Evolutionary conservation across 352 stramenopile species (phyloP), one percentile per base, ranked within the genome.

Genomic region (Blastocystis sp.): DNA sequence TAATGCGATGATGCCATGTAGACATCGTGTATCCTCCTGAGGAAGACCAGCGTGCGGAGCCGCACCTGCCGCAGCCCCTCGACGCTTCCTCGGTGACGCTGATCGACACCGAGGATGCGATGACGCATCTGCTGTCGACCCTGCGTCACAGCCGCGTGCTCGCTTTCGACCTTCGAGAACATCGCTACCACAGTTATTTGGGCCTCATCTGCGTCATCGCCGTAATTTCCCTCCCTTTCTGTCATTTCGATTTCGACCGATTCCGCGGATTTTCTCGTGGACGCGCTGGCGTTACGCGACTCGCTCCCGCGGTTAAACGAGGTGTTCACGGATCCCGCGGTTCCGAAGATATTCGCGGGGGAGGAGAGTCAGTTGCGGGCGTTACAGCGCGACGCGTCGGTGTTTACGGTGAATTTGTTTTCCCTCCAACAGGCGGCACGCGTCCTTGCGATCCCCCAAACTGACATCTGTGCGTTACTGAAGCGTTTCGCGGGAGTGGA

Each of bases 331-430:
- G 40, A 64, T 42, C 44, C 61, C 11, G 40, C 21, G 27, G 44
- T 81, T 24, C 11, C 40, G 46, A 81, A 81, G 53, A 46, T 81
- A 42, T 57, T 65, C 27, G 53, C n/a, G 24, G 69, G 48, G 1
- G 53, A 81, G 4, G 69, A 81, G 11, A 27, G 9, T 6, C 46
- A 36, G 24, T 44, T 81, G 36, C 29, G 61, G 46, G 56, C 18
- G 8, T 32, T 81, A 14, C 69, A 81, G 18, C 69, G 69, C n/a
- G 69, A 81, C 36, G 61, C 63, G 1, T 36, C 9, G 16, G 44
- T 81, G 14, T 81, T 48, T 42, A 29, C 29, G 29, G 69, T 81
- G 14, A 81, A 81, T 44, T 29, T 81, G n/a, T 65, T 81, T 32
- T 81, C 69, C 8, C 16, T 81, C 8, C 44, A 27, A 9, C 44